Conservation (phyloP, 83 land plant genomes). For the Diphasiastrum complanatum region DNA sequence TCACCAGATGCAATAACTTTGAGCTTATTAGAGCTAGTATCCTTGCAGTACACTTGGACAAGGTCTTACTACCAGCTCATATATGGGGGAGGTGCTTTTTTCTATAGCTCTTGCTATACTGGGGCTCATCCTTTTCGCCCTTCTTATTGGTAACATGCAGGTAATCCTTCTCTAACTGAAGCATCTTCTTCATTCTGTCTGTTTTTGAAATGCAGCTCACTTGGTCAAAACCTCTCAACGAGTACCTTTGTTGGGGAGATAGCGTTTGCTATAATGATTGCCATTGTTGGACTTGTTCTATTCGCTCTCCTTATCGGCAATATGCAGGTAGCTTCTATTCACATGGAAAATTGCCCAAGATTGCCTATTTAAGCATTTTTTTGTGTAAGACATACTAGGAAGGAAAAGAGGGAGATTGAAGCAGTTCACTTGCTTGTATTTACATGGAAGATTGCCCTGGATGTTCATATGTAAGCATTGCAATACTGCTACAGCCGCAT, state of each 20-base stretch:
- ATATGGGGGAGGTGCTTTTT: constrained; percentile 6
- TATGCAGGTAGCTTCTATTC: constrained; percentile 99
- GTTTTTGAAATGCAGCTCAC: constrained; percentile 46
- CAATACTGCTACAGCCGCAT: no score
- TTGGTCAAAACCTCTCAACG: constrained; percentile 71
- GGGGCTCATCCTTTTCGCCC: constrained; percentile 7
- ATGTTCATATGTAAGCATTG: no score
- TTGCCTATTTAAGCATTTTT: no score
- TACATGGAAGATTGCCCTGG: no score
- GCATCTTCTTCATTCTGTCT: not conserved
- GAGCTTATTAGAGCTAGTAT: not conserved
- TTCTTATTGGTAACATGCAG: constrained; percentile 8
- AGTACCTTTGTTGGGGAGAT: constrained; percentile 75
- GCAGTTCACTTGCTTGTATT: no score
- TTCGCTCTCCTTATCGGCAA: constrained; percentile 89
- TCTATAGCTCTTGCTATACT: constrained; percentile 4
- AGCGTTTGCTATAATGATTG: constrained; percentile 62
- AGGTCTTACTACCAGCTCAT: constrained; percentile 5
- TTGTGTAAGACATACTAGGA: no score
- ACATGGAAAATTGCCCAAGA: no score
- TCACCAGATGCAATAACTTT: no score
- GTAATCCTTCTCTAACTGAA: not conserved
- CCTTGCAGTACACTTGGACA: constrained; percentile 9
- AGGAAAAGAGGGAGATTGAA: no score
- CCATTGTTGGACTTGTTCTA: constrained; percentile 72